Conservation (phyloP, 129 eudicot genomes). For the Arctium minus region DNA sequence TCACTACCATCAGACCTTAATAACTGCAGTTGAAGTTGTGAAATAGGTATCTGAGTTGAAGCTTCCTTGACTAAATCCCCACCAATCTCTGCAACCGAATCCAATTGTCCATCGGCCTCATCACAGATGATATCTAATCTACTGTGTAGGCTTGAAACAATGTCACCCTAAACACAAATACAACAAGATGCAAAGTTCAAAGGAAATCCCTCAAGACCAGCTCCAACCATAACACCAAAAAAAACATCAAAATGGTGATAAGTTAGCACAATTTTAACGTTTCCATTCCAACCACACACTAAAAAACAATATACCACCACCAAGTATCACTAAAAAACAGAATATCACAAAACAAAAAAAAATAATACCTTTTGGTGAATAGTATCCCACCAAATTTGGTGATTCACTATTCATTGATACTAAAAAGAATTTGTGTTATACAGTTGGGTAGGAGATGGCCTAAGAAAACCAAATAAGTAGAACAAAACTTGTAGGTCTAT, state of each 20-base stretch:
- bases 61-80: conserved; percentile 29
- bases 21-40: conserved; percentile 41
- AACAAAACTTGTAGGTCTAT: not conserved
- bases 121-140: conserved; percentile 84
- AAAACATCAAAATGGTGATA: not conserved
- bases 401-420: too few relatives aligned
- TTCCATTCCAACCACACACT: not conserved
- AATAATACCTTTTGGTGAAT: too few relatives aligned
- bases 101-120: conserved; percentile 62
- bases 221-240: not conserved
- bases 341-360: too few relatives aligned
- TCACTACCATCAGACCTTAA: conserved; percentile 48
- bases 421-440: not conserved
- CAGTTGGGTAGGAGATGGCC: not conserved
- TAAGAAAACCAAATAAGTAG: not conserved
- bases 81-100: conserved; percentile 31
- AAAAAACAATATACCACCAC: not conserved
- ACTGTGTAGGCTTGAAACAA: conserved; percentile 63
- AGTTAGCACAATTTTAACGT: not conserved
- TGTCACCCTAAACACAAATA: conserved; percentile 62
- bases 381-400: too few relatives aligned
- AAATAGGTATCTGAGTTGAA: conserved; percentile 34
- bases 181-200: not conserved
- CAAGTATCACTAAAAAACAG: too few relatives aligned
- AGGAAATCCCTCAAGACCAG: not conserved